These are phyloP conservation scores for Multifurca ochricompacta DNA, from an alignment of 768 basidiomycete species.

Conservation along the genomic window DNA sequence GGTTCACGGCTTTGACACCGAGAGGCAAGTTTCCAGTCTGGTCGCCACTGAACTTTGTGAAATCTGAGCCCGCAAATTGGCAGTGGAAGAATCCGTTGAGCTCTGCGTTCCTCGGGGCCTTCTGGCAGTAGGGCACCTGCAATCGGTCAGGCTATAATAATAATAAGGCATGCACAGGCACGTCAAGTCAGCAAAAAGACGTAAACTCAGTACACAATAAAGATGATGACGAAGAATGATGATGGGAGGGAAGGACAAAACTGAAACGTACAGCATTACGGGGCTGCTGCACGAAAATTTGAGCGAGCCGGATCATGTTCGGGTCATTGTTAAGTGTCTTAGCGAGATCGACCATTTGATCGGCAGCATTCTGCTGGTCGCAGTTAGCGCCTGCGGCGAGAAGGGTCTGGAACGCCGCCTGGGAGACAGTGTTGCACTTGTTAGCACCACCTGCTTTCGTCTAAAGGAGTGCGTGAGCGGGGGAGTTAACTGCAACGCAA, in stretches of 20 bases:
- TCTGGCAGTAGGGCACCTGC: conserved; percentile 45
- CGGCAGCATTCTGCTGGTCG: conserved; percentile 42
- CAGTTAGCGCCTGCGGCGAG: conserved; percentile 38
- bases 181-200: too few species aligned
- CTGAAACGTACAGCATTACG: conserved; percentile 39
- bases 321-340: conserved; percentile 36
- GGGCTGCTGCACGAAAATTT: conserved; percentile 50
- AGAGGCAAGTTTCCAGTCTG: conserved; percentile 45
- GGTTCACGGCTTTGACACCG: conserved; percentile 34
- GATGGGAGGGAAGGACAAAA: background rate
- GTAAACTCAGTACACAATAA: background rate
- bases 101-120: conserved; percentile 41
- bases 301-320: conserved; percentile 42
- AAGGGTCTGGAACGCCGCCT: conserved; percentile 48
- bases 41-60: conserved; percentile 40
- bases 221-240: background rate
- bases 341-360: conserved; percentile 42
- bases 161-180: background rate
- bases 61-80: conserved; percentile 42
- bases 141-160: conserved; percentile 32
- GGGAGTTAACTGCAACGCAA: too few species aligned
- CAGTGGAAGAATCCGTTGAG: conserved; percentile 50
- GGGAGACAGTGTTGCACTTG: conserved; percentile 49
- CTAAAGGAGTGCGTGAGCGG: conserved; percentile 28
- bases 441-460: conserved; percentile 45